Conservation (phyloP, 177 flowering plant species). For the Tripterygium wilfordii region DNA sequence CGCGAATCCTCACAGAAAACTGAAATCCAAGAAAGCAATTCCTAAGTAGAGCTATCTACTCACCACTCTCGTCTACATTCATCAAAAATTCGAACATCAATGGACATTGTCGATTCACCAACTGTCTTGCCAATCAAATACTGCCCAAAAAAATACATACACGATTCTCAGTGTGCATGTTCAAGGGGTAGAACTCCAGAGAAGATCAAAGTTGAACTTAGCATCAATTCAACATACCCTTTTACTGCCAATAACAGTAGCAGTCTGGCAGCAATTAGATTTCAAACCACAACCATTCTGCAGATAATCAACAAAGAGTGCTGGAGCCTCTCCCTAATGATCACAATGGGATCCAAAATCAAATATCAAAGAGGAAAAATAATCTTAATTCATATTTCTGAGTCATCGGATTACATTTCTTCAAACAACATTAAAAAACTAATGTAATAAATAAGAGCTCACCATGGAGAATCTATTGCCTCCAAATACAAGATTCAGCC, state of each 20-base stretch:
- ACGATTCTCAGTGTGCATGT: neutral
- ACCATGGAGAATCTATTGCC: conserved; percentile 45
- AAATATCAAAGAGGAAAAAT: conserved; percentile 5
- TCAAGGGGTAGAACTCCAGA: too few relatives aligned
- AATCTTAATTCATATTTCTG: neutral
- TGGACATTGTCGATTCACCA: conserved; percentile 24
- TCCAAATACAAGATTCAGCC: conserved; percentile 29
- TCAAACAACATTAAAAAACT: too few relatives aligned
- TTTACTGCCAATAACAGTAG: conserved; percentile 35
- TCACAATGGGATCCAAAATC: conserved; percentile 10
- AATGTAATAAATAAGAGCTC: conserved; percentile 19
- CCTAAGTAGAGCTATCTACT: conserved; percentile 10
- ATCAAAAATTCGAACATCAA: conserved; percentile 50
- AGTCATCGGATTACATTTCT: neutral
- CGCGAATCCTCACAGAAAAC: conserved; percentile 2
- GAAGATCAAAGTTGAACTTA: too few relatives aligned
- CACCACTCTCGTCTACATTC: conserved; percentile 47
- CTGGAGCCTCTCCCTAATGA: conserved; percentile 74
- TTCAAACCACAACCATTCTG: conserved; percentile 32
- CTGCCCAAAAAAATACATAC: conserved; percentile 15
- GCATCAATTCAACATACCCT: conserved; percentile 27
- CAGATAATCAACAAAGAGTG: conserved; percentile 30
- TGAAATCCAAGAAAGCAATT: conserved; percentile 7
- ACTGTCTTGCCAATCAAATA: conserved; percentile 49
- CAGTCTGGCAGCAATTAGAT: conserved; percentile 31